Evolutionary conservation across 768 basidiomycete species (phyloP).

Genomic region (Suillus spraguei): DNA sequence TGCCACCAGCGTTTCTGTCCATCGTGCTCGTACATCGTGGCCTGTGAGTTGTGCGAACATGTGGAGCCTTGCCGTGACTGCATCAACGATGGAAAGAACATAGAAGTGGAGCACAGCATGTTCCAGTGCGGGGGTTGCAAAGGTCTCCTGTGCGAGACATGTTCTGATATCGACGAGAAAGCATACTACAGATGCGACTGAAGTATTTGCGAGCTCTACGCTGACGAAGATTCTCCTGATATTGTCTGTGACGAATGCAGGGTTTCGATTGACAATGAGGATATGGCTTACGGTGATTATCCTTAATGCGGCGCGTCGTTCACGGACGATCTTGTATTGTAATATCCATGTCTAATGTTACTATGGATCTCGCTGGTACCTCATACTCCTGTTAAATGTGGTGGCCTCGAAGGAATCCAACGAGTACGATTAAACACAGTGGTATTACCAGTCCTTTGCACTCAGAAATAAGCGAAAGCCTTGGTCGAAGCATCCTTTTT

Average conservation of each 20-base stretch:
- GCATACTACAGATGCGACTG: background rate
- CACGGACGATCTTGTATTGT: background rate
- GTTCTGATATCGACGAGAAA: background rate
- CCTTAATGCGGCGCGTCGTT: background rate
- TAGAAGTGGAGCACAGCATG: background rate
- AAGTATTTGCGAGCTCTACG: background rate
- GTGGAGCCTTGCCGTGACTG: constrained; percentile 10
- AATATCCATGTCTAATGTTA: background rate
- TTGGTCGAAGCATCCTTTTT: too few species aligned
- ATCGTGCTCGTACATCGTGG: constrained; percentile 2
- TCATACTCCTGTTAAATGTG: background rate
- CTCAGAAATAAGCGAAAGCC: too few species aligned
- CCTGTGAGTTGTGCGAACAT: background rate
- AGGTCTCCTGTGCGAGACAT: background rate
- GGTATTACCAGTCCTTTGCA: too few species aligned
- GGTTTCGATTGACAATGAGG: background rate
- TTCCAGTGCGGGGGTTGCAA: background rate
- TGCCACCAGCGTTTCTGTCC: constrained; percentile 7
- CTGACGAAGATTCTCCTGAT: background rate
- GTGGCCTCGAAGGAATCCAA: background rate
- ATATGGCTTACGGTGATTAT: background rate
- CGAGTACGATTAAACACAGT: background rate
- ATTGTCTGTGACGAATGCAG: background rate
- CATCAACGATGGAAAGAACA: background rate
- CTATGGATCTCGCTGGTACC: background rate